These are phyloP conservation scores for Quercus agrifolia DNA, from an alignment of 306 rosid species.

Conservation along the genomic window DNA sequence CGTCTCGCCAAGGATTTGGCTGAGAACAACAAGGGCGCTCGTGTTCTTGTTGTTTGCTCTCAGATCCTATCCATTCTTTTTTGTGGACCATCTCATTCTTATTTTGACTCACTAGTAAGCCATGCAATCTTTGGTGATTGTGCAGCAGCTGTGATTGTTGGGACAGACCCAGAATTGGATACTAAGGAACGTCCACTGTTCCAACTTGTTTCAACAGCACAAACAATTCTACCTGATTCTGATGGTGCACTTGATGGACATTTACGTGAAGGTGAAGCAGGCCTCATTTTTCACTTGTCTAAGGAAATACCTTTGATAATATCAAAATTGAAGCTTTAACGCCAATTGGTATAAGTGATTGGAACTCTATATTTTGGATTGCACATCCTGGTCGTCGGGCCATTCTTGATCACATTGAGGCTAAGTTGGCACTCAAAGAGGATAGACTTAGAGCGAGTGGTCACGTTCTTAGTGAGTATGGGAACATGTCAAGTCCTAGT, in stretches of 20 bases:
- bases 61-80: constrained; percentile 59
- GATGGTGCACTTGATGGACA: constrained; percentile 54
- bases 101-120: constrained; percentile 45
- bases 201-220: constrained; percentile 40
- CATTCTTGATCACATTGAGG: constrained; percentile 50
- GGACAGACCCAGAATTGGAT: constrained; percentile 11
- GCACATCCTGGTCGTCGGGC: constrained; percentile 67
- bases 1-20: constrained; percentile 62
- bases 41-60: constrained; percentile 57
- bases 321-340: constrained; percentile 45
- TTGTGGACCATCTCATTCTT: constrained; percentile 55
- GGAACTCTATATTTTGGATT: constrained; percentile 60
- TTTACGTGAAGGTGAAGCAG: constrained; percentile 52
- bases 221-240: constrained; percentile 49
- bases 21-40: constrained; percentile 51
- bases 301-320: constrained; percentile 54
- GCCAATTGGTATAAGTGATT: constrained; percentile 41
- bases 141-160: constrained; percentile 41
- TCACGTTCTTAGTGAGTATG: constrained; percentile 47
- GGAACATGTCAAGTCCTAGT: constrained; percentile 55
- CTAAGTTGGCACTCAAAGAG: constrained; percentile 33
- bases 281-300: constrained; percentile 40
- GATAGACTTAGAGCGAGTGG: constrained; percentile 39
- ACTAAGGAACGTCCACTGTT: constrained; percentile 20
- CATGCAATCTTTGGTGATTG: constrained; percentile 65